Conservation (phyloP, 371 early-diverging fungal species). For the Mortierella sp. region DNA sequence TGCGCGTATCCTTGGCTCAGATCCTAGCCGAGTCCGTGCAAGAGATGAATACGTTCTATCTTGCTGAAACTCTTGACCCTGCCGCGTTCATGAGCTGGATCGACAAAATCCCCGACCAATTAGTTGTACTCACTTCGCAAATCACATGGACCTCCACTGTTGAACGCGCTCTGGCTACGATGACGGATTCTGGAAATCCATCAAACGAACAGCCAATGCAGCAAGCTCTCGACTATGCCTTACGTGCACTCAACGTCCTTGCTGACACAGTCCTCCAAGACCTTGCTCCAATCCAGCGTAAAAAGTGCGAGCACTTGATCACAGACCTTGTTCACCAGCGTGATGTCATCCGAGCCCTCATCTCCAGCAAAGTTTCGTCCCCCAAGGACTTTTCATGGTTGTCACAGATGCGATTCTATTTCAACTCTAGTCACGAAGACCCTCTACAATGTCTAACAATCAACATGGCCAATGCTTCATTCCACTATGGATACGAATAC, state of each 20-base stretch:
- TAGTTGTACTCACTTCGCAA: constrained; percentile 94
- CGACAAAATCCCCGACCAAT: constrained; percentile 91
- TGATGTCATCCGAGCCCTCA: constrained; percentile 89
- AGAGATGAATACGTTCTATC: constrained; percentile 75
- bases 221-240: constrained; percentile 71
- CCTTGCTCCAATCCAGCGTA: constrained; percentile 84
- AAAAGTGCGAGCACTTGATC: constrained; percentile 97
- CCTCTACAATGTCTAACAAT: constrained; percentile 84
- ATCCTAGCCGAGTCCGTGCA: constrained; percentile 79
- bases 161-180: constrained; percentile 76
- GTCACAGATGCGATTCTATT: constrained; percentile 98
- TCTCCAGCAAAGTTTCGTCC: constrained; percentile 65
- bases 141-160: constrained; percentile 92
- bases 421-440: constrained; percentile 70
- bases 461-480: constrained; percentile 94
- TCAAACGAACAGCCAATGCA: constrained; percentile 62
- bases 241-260: constrained; percentile 84
- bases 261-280: constrained; percentile 95
- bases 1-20: constrained; percentile 87
- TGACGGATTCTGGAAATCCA: constrained; percentile 57
- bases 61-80: constrained; percentile 71
- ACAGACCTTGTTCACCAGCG: constrained; percentile 99
- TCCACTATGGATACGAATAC: constrained; percentile 98
- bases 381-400: constrained; percentile 94
- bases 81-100: constrained; percentile 87